These are phyloP conservation scores for Colletotrichum sidae DNA, from an alignment of 2,329 filamentous ascomycete species.

Conservation along the genomic window DNA sequence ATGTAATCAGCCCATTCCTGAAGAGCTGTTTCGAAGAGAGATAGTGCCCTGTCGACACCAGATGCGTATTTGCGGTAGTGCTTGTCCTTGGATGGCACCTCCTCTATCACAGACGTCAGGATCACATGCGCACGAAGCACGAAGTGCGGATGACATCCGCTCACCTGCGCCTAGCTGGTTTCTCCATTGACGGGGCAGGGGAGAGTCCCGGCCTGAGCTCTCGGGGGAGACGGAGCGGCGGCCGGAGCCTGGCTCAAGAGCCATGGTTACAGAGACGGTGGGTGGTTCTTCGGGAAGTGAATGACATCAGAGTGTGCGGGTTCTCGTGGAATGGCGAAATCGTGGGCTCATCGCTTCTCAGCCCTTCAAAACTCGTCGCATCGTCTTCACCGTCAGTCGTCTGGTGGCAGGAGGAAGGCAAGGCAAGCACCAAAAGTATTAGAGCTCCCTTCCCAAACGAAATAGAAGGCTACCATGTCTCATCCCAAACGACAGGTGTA, in stretches of 20 bases:
- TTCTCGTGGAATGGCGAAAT: slow-evolving; percentile 21
- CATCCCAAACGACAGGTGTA: slow-evolving; percentile 30
- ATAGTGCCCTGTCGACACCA: slow-evolving; percentile 86
- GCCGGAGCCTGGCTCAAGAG: slow-evolving; percentile 69
- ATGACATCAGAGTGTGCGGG: slow-evolving; percentile 31
- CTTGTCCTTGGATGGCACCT: slow-evolving; percentile 69
- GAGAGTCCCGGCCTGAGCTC: slow-evolving; percentile 85
- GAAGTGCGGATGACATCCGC: slow-evolving; percentile 41
- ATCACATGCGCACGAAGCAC: neutral
- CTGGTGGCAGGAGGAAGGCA: no score
- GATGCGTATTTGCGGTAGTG: slow-evolving; percentile 89
- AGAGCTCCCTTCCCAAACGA: no score
- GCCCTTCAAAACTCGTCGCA: neutral
- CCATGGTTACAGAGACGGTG: slow-evolving; percentile 61
- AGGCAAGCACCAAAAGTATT: no score
- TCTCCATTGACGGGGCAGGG: slow-evolving; percentile 80
- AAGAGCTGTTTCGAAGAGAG: slow-evolving; percentile 90
- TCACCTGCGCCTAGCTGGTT: slow-evolving; percentile 82
- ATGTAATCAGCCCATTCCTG: slow-evolving; percentile 99
- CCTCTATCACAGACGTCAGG: slow-evolving; percentile 56
- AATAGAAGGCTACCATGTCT: slow-evolving; percentile 36
- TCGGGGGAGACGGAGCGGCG: slow-evolving; percentile 78
- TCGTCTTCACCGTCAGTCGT: slow-evolving; percentile 14
- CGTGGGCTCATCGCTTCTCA: slow-evolving; percentile 44
- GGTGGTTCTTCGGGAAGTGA: slow-evolving; percentile 27